Evolutionary conservation across 768 basidiomycete genomes (phyloP).

Genomic region (Trametes punicea): DNA sequence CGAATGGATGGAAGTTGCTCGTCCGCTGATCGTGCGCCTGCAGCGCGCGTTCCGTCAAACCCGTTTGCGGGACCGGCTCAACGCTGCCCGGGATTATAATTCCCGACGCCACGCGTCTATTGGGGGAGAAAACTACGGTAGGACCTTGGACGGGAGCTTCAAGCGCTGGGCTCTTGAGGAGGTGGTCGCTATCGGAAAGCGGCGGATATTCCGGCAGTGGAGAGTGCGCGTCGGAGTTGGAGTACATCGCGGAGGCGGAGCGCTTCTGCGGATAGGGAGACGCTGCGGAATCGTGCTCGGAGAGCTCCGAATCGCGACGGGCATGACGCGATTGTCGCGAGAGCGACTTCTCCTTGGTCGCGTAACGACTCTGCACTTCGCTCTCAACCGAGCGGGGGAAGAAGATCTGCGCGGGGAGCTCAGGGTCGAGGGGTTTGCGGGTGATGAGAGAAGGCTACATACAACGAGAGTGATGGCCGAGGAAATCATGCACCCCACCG

Average conservation of each 20-base stretch:
- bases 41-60: conserved; percentile 42
- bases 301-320: conserved; percentile 15
- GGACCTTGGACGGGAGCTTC: neutral
- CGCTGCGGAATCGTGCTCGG: conserved; percentile 11
- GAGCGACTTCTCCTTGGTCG: conserved; percentile 19
- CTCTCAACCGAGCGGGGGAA: conserved; percentile 64
- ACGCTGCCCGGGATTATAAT: conserved; percentile 22
- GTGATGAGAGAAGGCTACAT: conserved; percentile 19
- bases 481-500: conserved; percentile 60
- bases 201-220: conserved; percentile 2
- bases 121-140: conserved; percentile 24
- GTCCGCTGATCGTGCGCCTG: conserved; percentile 37
- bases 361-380: conserved; percentile 25
- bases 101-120: conserved; percentile 25
- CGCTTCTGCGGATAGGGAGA: conserved; percentile 7
- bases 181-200: neutral
- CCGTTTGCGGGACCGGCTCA: conserved; percentile 15
- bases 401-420: conserved; percentile 55
- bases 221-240: conserved; percentile 1
- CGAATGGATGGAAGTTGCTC: conserved; percentile 42
- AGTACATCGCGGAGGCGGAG: conserved; percentile 2
- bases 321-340: neutral
- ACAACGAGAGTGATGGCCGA: conserved; percentile 76
- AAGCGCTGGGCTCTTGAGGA: neutral
- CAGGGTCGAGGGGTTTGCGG: neutral